Conservation (phyloP, 2,329 filamentous ascomycete species). For the Ophiostoma australiae region DNA sequence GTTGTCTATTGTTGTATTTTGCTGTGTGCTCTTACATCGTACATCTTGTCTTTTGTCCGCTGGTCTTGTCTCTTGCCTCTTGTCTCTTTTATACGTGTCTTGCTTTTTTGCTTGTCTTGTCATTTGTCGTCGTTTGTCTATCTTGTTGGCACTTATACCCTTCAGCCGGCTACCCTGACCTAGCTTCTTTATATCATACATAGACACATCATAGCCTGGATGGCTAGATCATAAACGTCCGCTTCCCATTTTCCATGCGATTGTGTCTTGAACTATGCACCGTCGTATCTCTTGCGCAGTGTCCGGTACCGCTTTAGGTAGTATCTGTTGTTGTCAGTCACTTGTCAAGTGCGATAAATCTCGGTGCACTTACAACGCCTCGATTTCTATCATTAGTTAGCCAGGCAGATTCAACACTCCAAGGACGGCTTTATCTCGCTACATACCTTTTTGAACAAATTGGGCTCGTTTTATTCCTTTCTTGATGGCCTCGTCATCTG, state of each 20-base stretch:
- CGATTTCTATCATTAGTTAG: slow-evolving; percentile 60
- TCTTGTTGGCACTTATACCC: slow-evolving; percentile 2
- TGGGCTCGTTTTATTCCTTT: slow-evolving; percentile 72
- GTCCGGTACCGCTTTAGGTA: slow-evolving; percentile 89
- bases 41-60: neutral
- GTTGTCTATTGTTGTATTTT: neutral
- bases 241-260: neutral
- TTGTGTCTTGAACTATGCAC: slow-evolving; percentile 29
- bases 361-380: slow-evolving; percentile 69
- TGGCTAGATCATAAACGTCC: neutral
- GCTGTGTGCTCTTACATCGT: too few species aligned
- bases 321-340: slow-evolving; percentile 52
- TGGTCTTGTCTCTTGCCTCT: neutral
- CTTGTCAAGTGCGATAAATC: neutral
- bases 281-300: slow-evolving; percentile 72
- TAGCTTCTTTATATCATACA: neutral
- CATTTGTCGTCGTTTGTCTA: neutral
- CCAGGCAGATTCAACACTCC: neutral
- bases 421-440: neutral
- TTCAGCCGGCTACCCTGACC: neutral
- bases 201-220: neutral
- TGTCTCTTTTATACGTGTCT: neutral
- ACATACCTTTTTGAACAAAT: slow-evolving; percentile 80
- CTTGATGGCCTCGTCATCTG: slow-evolving; percentile 68
- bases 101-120: neutral